Evolutionary conservation across 176 grass and related monocot species (phyloP).

Genomic region (Coix lacrymajobi): DNA sequence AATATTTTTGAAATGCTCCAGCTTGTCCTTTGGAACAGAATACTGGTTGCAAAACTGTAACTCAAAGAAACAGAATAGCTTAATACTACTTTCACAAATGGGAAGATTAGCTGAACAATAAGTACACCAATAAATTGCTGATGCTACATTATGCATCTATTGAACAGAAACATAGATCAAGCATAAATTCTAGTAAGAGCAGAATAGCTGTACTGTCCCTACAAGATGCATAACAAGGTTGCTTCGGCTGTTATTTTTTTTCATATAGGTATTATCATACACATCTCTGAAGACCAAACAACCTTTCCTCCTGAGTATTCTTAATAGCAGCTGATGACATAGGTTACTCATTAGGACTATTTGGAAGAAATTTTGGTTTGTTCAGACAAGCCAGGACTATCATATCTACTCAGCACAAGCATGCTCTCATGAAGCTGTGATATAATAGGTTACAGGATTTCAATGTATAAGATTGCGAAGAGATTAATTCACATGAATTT

Average conservation of each 20-base stretch:
- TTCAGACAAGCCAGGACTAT: background rate
- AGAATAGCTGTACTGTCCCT: background rate
- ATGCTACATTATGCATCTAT: background rate
- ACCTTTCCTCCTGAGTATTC: background rate
- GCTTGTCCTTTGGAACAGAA: slow-evolving; percentile 89
- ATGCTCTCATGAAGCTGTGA: background rate
- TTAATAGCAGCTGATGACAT: background rate
- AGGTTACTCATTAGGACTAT: background rate
- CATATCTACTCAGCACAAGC: background rate
- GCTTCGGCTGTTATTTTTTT: background rate
- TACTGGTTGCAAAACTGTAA: slow-evolving; percentile 93
- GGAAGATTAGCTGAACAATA: slow-evolving; percentile 14
- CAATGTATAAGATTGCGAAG: background rate
- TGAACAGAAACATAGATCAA: background rate
- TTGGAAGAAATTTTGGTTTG: background rate
- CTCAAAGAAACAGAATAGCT: background rate
- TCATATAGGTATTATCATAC: background rate
- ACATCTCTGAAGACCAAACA: background rate
- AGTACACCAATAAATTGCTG: background rate
- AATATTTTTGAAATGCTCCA: slow-evolving; percentile 84
- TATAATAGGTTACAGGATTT: background rate
- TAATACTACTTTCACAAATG: background rate
- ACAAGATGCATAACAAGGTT: background rate
- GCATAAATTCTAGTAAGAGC: background rate
- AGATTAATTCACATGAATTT: slow-evolving; percentile 1